Base-by-base conservation (phyloP, 495 filamentous ascomycete genomes). In the Bacidia gigantensis region DNA sequence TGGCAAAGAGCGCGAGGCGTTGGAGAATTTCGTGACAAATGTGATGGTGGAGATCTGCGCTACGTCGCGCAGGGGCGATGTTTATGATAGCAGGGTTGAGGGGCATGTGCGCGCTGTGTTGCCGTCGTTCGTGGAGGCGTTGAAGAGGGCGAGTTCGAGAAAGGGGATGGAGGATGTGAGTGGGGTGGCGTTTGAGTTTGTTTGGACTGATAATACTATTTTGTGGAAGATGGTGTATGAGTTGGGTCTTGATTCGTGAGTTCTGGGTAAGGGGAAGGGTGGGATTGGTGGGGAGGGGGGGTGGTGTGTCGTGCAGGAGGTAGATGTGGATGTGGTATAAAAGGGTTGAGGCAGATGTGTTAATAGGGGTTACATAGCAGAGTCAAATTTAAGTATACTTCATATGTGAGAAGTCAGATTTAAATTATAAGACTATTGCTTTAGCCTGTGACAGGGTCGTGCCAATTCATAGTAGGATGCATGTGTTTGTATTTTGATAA, bases 161-260 rank as follows among this genome's bases (percentile, higher is more conserved):
- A n/a, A 20, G 11, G 41, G 54, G 12, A 25, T 54, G 11, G 54
- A 46, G 35, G 51, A 54, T 51, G 14, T 32, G 50, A 53, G 26
- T 17, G 54, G 51, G 17, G 1, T 52, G 39, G 23, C 18, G 22
- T 60, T 35, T 49, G 47, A 38, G 3, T 41, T 56, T 47, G 57
- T 53, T 41, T 50, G 44, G 25, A 32, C 9, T 2, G 3, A 42
- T 39, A 51, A 56, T 23, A 56, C 14, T 17, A 14, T 56, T 26
- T 42, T 42, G 11, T 38, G 2, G 39, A 56, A 50, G 32, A 48
- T 59, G 20, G 32, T 24, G 22, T 59, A 51, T 46, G 54, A 59
- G 21, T 18, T 59, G 39, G 24, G 23, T 5, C 17, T 50, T 26
- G 29, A 35, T 35, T n/a, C n/a, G n/a, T n/a, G n/a, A n/a, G n/a